Base-by-base conservation (phyloP, 179 eudicot genomes). In the Gypsophila paniculata region DNA sequence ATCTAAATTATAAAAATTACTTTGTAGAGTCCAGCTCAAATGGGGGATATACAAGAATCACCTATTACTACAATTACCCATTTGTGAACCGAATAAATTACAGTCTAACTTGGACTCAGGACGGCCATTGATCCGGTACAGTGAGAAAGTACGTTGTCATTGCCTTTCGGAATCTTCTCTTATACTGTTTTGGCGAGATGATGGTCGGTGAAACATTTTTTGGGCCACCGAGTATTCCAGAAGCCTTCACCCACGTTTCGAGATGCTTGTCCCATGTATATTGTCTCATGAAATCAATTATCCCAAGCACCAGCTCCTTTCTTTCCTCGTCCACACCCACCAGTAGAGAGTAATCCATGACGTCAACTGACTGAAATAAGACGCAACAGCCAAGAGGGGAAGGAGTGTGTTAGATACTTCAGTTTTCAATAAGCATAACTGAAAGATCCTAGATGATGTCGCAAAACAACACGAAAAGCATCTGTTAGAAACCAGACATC, bases 261-360 rank as follows among this genome's bases (percentile, higher is more conserved):
- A 95, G 85, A 78, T 95, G 99, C 86, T 95, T 93, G 78, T 95
- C 99, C 99, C 99, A 95, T 3, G 99, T 95, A 58, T 92, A 95
- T 58, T 95, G 97, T 72, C 99, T 81, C 95, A 90, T 89, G 82
- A 75, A 95, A 75, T 95, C 99, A 17, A 95, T 95, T 71, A 93
- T 90, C 44, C 98, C 99, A 0, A 95, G 65, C 8, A 95, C 98
- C 29, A 95, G 86, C 84, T 92, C 99, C 66, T 87, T 84, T 53
- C 84, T 74, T 78, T 90, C 96, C 67, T 92, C 91, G 18, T 95
- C 99, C 75, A 95, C 93, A 32, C 99, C 98, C 42, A 95, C 99
- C 68, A 95, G 79, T 84, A 95, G 77, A 1, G 96, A 95, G 78
- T 95, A 95, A 79, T 95, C 99, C 96, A 92, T 95, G 13, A 95